Base-by-base conservation (phyloP, 2,329 filamentous ascomycete species). In the Epichloe coenophiala region DNA sequence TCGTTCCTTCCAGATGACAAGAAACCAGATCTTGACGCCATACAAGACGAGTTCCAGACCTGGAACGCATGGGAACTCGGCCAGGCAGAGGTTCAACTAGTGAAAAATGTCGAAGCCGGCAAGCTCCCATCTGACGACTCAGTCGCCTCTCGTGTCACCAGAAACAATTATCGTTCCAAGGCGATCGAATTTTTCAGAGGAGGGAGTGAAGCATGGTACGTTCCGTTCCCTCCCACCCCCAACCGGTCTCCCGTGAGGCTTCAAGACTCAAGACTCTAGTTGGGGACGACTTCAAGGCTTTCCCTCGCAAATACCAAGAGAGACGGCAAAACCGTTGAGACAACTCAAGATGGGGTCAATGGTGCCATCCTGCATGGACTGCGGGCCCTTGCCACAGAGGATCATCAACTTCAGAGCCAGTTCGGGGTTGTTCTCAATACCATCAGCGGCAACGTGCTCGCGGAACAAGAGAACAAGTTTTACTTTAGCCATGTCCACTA, bases 91-190 rank as follows among this genome's bases (percentile, higher is more conserved):
- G 12, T 8, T 37, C 49, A 51, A 21, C 23, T 47, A 23, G 3
- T 15, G 13, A 15, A 17, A 3, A 27, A 51, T 43, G 45, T 47
- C 12, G 17, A 43, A 9, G 15, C 6, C 6, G 49, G 49, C 6
- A 31, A 39, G 2, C 49, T 51, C 12, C 49, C 49, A 9, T 47
- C 49, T 15, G 49, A 51, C 49, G 44, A 47, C 27, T 51, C 49
- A 2, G 23, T 47, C 39, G 49, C 44, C 44, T 51, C 49, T 43
- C 49, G 45, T 35, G 37, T 47, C n/a, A 7, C 8, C 12, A 31
- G 49, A 15, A 51, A 43, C 4, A 38, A 51, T 21, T 51, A 43
- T 39, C 44, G 49, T 12, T 51, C 49, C 37, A 51, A 47, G 38
- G 45, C 45, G 3, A 13, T 51, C 13, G 37, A 7, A 2, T 33